These are phyloP conservation scores for Xanthoconium purpureum DNA, from an alignment of 768 basidiomycete genomes.

Conservation along the genomic window DNA sequence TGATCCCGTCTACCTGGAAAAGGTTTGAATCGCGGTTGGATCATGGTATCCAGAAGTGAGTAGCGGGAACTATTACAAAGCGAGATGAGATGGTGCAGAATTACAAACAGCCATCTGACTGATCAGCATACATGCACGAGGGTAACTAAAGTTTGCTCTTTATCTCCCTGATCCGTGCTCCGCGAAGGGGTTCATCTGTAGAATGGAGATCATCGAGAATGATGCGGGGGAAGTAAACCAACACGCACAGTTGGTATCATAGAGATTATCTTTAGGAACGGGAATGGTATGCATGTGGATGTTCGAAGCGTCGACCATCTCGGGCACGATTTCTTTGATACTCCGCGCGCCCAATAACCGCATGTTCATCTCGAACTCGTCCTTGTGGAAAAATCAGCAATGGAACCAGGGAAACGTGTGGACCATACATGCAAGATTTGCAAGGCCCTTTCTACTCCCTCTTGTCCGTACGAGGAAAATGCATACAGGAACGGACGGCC, in stretches of 20 bases:
- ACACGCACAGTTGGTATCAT: constrained; percentile 74
- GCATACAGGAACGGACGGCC: constrained; percentile 88
- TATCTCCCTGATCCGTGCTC: constrained; percentile 39
- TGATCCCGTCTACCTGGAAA: not conserved
- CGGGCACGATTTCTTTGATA: constrained; percentile 73
- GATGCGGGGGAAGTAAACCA: not conserved
- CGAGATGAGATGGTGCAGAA: constrained; percentile 2
- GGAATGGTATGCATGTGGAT: constrained; percentile 61
- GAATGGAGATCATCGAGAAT: constrained; percentile 5
- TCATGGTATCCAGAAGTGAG: not conserved
- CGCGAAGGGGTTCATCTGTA: constrained; percentile 43
- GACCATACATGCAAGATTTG: constrained; percentile 66
- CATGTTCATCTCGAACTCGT: constrained; percentile 98
- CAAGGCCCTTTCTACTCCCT: constrained; percentile 81
- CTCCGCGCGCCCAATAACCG: constrained; percentile 83
- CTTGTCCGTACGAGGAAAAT: constrained; percentile 83
- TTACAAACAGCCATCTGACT: not conserved
- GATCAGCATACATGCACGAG: not conserved
- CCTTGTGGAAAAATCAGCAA: constrained; percentile 43
- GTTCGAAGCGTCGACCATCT: constrained; percentile 86
- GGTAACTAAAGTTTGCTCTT: constrained; percentile 38
- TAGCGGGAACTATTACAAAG: not conserved
- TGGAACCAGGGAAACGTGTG: not conserved
- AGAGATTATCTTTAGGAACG: constrained; percentile 73
- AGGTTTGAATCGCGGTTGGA: not conserved